Evolutionary conservation across 345 rosid genomes (phyloP).

Genomic region (Rhodamnia argentea): DNA sequence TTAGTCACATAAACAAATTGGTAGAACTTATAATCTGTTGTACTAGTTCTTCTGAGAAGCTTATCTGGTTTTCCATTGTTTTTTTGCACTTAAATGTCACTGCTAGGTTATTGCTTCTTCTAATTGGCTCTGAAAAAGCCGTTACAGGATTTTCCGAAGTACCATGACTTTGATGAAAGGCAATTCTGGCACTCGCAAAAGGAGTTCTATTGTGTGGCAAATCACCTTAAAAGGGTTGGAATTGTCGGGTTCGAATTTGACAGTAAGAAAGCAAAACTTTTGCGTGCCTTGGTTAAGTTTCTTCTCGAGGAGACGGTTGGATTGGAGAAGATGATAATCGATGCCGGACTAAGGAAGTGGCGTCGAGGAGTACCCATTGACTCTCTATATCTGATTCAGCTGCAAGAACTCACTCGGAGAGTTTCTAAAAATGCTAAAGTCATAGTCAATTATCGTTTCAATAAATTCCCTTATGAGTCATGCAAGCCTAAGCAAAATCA

Average conservation of each 20-base stretch:
- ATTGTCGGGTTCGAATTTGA: not conserved
- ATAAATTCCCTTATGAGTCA: not conserved
- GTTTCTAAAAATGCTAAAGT: not conserved
- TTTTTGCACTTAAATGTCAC: no score
- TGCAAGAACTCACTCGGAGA: not conserved
- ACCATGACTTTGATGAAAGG: not conserved
- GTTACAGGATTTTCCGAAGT: no score
- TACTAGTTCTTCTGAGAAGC: no score
- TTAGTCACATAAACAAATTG: no score
- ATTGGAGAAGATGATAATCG: not conserved
- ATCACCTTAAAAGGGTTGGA: not conserved
- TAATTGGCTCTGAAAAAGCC: no score
- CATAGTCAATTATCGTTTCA: not conserved
- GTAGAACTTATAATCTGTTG: no score
- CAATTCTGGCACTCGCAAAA: not conserved
- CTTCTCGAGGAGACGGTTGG: not conserved
- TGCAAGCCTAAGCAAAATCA: not conserved
- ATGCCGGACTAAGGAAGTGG: accelerated
- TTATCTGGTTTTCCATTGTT: no score
- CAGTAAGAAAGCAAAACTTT: not conserved
- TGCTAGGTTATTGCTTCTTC: no score
- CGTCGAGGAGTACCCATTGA: accelerated
- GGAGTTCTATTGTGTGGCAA: not conserved
- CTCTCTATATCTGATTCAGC: not conserved
- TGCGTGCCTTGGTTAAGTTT: not conserved